phyloP scores from a whole-genome alignment of 345 rosid genomes.

The Dimocarpus longan region DNA sequence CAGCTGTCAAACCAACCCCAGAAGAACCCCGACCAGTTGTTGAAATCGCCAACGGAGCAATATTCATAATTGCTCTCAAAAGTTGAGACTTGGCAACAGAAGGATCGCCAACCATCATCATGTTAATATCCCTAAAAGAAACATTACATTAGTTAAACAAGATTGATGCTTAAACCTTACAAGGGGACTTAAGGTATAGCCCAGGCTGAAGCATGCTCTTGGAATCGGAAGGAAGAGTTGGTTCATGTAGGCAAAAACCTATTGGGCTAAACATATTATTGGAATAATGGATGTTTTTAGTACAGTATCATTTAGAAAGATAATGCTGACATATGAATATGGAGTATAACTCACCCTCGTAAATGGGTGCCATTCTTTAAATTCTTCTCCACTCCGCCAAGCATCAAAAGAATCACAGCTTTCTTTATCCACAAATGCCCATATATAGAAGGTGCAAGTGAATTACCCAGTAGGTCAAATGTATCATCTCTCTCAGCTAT shows the following conservation, averaged over 20 bases:
- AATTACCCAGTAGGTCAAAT: conserved; percentile 85
- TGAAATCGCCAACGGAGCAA: conserved; percentile 99
- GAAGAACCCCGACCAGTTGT: conserved; percentile 99
- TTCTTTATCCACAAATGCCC: conserved; percentile 98
- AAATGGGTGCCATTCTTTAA: conserved; percentile 95
- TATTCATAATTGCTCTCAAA: conserved; percentile 92
- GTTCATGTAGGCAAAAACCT: background rate
- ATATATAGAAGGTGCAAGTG: conserved; percentile 94
- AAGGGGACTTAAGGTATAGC: background rate
- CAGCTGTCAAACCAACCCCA: conserved; percentile 99
- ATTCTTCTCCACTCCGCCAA: conserved; percentile 94
- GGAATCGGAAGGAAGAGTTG: background rate
- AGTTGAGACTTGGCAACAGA: conserved; percentile 99
- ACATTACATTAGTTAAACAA: background rate
- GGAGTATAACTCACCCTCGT: conserved; percentile 71
- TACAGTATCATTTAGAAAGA: background rate
- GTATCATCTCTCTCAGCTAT: conserved; percentile 86
- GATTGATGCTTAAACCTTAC: background rate
- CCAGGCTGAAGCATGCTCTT: background rate
- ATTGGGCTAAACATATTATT: background rate
- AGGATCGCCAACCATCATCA: conserved; percentile 99
- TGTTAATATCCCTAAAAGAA: conserved; percentile 81
- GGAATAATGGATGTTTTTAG: background rate
- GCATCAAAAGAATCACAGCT: conserved; percentile 92
- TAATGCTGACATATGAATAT: background rate